Base-by-base conservation (phyloP, 2,329 filamentous ascomycete species). In the Calycina herbarum region DNA sequence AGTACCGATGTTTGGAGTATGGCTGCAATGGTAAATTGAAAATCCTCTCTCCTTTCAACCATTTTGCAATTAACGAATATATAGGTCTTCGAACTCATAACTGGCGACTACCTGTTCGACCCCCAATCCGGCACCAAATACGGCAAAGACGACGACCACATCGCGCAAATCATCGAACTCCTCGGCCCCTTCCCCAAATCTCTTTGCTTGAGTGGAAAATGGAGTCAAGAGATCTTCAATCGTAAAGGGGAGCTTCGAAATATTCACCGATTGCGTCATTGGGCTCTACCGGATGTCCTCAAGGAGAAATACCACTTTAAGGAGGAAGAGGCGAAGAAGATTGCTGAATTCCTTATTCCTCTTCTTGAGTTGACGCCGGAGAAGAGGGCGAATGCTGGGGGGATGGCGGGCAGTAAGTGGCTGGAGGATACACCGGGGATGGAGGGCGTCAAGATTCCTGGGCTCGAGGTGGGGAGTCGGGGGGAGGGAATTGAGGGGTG, bases 1-100 rank as follows among this genome's bases (percentile, higher is more conserved):
- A 98, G 94, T 77, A 98, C 95, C 1, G 95, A 99, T 79, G 92
- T 98, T 7, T 99, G 95, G 95, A 98, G 94, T 80, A 99, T 99
- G 95, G 94, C 95, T 66, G 92, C 92, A 72, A 99, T 99, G 95
- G 95, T 98, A 84, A 74, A 87, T 76, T 60, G 20, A 15, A n/a
- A n/a, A 33, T 45, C n/a, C 17, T n/a, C 11, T n/a, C 20, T 11
- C n/a, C n/a, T 17, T 51, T 27, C 8, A 5, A 57, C 40, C 13
- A 42, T 40, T 17, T 40, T 42, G 17, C 42, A 56, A 67, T 38
- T 29, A 40, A 17, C 33, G 35, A 58, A 29, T 61, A 15, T 51
- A 5, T 75, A 98, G 94, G 90, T 94, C 17, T 99, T 99, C 73
- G 95, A 99, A 78, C 83, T 99, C 57, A 98, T 99, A 71, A 99